phyloP scores from a whole-genome alignment of 352 stramenopile species.

The Peronospora farinosa region DNA sequence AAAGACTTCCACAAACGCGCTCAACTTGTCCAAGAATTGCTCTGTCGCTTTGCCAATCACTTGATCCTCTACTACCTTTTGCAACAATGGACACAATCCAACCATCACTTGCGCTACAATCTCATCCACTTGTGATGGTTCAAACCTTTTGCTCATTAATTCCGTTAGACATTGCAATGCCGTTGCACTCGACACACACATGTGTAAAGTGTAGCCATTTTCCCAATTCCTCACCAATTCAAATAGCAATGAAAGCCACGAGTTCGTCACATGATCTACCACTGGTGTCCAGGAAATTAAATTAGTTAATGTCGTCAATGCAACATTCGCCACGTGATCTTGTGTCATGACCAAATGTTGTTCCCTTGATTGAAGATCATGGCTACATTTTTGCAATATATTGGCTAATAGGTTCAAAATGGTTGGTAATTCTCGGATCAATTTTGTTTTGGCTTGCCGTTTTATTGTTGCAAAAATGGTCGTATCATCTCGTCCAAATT shows the following conservation, averaged over 20 bases:
- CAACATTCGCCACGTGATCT: slow-evolving; percentile 44
- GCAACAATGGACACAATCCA: slow-evolving; percentile 48
- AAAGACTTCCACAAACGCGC: slow-evolving; percentile 66
- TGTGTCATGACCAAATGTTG: slow-evolving; percentile 21
- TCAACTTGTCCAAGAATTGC: slow-evolving; percentile 70
- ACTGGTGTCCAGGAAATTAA: slow-evolving; percentile 51
- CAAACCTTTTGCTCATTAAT: slow-evolving; percentile 62
- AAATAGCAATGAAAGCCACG: slow-evolving; percentile 59
- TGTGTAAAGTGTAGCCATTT: slow-evolving; percentile 21
- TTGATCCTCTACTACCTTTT: slow-evolving; percentile 54
- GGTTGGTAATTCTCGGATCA: slow-evolving; percentile 41
- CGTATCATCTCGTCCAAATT: slow-evolving; percentile 68
- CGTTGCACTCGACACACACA: slow-evolving; percentile 41
- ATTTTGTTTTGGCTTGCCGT: slow-evolving; percentile 33
- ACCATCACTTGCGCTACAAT: slow-evolving; percentile 54
- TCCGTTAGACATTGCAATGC: slow-evolving; percentile 58
- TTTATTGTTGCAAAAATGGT: slow-evolving; percentile 45
- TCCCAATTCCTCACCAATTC: slow-evolving; percentile 46
- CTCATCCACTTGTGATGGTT: slow-evolving; percentile 30
- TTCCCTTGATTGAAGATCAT: slow-evolving; percentile 30
- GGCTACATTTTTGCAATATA: slow-evolving; percentile 41
- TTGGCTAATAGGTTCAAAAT: slow-evolving; percentile 44
- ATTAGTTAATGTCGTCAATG: slow-evolving; percentile 49
- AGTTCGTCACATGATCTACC: slow-evolving; percentile 44
- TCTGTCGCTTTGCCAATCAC: slow-evolving; percentile 41